Evolutionary conservation across 1,284 basidiomycete genomes (phyloP).

Genomic region (Melampsora americana): DNA sequence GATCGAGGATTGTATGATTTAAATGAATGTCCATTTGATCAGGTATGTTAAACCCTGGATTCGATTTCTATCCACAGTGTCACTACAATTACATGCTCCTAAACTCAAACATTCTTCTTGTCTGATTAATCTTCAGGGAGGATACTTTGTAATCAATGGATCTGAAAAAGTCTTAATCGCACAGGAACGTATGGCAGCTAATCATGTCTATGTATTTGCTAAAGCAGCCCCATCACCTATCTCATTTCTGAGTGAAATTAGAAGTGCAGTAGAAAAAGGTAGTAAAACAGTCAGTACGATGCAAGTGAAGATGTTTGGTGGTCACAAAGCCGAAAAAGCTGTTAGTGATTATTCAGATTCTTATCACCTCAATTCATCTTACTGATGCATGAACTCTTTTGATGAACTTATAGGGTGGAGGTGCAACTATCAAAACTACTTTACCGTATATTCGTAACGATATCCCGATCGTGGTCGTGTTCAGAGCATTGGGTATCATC

Average conservation of each 20-base stretch:
- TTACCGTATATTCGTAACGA: conserved; percentile 98
- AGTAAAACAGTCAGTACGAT: conserved; percentile 98
- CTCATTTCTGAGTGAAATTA: conserved; percentile 93
- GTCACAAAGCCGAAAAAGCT: conserved; percentile 48
- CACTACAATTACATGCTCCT: not conserved
- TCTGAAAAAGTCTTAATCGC: conserved; percentile 99
- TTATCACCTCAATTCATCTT: not conserved
- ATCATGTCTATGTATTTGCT: conserved; percentile 98
- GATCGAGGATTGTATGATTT: conserved; percentile 81
- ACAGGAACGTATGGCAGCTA: conserved; percentile 98
- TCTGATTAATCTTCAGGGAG: conserved; percentile 62
- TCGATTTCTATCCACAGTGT: not conserved
- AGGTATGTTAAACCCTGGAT: conserved; percentile 48
- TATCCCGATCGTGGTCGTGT: conserved; percentile 98
- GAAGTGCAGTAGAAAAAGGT: conserved; percentile 95
- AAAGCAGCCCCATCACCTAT: conserved; percentile 95
- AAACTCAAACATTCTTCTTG: conserved; percentile 6
- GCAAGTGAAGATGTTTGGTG: conserved; percentile 78
- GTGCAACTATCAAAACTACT: conserved; percentile 93
- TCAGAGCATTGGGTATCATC: conserved; percentile 94
- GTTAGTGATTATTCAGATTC: conserved; percentile 52
- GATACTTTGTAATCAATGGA: conserved; percentile 99
- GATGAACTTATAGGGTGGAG: conserved; percentile 53
- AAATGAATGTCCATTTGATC: conserved; percentile 97
- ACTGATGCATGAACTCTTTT: conserved; percentile 13